Base-by-base conservation (phyloP, 352 stramenopile genomes). In the Aphanomyces astaci region DNA sequence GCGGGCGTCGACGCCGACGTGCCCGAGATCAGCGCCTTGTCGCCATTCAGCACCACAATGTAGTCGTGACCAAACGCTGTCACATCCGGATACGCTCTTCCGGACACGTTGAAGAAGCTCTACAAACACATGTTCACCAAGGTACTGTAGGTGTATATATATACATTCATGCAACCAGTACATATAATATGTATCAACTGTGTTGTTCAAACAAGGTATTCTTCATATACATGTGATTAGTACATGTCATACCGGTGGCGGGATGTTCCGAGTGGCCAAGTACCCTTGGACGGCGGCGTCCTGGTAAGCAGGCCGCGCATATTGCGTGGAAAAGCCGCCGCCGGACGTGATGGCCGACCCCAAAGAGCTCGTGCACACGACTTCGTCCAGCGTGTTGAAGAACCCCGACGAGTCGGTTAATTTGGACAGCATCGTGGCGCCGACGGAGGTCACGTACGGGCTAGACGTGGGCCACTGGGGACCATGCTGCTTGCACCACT, bases 361-460 rank as follows among this genome's bases (percentile, higher is more conserved):
- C 7, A 80, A 73, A 28, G 89, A 74, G 5, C 77, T 77, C 43
- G 84, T 92, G 72, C 85, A 95, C 0, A 93, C 75, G 4, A 93
- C 83, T 63, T 96, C 86, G 31, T 92, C 83, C 36, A 28, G 11
- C 57, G 63, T 45, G 36, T 68, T 72, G 67, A 68, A 68, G 54
- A 82, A 81, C 1, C 64, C 70, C 25, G 45, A 70, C 56, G 53
- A 85, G 62, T n/a, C 27, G 3, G n/a, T 19, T 28, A 15, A n/a
- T 39, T 55, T 66, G 2, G 91, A 66, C 33, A 77, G 70, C 81
- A 91, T 92, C n/a, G 91, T 96, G 3, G 86, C 92, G 27, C 92
- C 92, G 7, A 98, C 91, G 0, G 89, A 81, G 2, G 88, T 96
- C 64, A 98, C 83, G 73, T 97, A 97, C 13, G 92, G 91, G 51